Evolutionary conservation across 495 filamentous ascomycete genomes (phyloP).

Genomic region (Paragyromitra xinjiangensis): DNA sequence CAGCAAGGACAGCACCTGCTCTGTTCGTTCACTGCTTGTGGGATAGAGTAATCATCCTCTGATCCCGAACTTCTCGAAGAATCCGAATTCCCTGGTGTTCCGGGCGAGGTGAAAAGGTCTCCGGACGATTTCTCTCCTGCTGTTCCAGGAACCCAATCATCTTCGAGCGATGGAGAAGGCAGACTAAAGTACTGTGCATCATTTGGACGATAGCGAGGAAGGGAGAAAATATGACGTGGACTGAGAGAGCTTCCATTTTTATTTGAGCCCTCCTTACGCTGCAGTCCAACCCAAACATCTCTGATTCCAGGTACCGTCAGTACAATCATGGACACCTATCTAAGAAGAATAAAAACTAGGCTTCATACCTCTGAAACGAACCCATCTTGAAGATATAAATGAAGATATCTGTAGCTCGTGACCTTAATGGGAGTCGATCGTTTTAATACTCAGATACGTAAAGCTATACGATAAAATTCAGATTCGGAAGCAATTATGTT

Average conservation of each 20-base stretch:
- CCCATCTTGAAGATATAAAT: neutral
- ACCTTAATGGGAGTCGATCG: neutral
- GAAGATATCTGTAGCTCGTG: neutral
- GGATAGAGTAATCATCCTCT: slow-evolving; percentile 15
- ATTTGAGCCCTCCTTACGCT: neutral
- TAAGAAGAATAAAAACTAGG: neutral
- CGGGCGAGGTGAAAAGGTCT: slow-evolving; percentile 9
- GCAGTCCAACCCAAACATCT: slow-evolving; percentile 17
- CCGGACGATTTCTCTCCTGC: neutral
- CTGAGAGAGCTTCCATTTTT: neutral
- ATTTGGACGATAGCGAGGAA: neutral
- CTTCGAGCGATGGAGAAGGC: neutral
- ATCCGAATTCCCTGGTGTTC: neutral
- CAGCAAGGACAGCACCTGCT: slow-evolving; percentile 31
- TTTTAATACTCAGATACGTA: slow-evolving; percentile 5
- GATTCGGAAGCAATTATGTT: neutral
- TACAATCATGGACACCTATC: neutral
- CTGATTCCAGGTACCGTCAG: neutral
- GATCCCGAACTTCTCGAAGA: neutral
- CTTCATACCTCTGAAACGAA: slow-evolving; percentile 28
- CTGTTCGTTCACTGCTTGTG: neutral
- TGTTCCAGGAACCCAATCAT: neutral
- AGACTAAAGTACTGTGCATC: neutral
- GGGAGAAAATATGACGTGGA: slow-evolving; percentile 4
- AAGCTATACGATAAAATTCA: neutral